These are phyloP conservation scores for Aaosphaeria pasadenensis DNA, from an alignment of 2,329 filamentous ascomycete genomes.

Conservation along the genomic window DNA sequence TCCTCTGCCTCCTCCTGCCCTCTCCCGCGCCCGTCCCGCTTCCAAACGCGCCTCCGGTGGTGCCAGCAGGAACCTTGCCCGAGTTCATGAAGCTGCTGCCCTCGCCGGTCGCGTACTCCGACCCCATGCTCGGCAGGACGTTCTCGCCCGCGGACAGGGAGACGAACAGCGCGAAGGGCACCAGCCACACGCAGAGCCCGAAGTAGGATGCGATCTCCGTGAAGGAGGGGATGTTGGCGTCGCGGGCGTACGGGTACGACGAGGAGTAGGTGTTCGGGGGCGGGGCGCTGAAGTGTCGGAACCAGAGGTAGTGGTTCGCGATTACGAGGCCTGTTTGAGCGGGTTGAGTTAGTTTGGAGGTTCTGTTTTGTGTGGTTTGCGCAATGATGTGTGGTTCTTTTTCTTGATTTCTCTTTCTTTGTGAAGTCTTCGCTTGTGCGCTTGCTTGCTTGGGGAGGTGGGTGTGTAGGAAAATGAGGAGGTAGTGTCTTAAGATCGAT, in stretches of 20 bases:
- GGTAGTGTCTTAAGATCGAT: not conserved
- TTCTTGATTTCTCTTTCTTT: no score
- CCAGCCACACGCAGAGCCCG: slow-evolving; percentile 92
- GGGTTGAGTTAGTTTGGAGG: not conserved
- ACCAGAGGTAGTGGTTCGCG: slow-evolving; percentile 93
- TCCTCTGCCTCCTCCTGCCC: slow-evolving; percentile 41
- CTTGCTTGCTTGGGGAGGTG: no score
- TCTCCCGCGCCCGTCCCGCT: slow-evolving; percentile 10
- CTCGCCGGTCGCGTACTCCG: slow-evolving; percentile 64
- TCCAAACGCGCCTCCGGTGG: slow-evolving; percentile 30
- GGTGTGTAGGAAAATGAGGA: no score
- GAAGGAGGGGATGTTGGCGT: slow-evolving; percentile 71
- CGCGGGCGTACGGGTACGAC: slow-evolving; percentile 58
- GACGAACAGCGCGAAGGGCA: slow-evolving; percentile 93
- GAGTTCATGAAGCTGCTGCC: slow-evolving; percentile 48
- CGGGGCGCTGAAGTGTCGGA: slow-evolving; percentile 77
- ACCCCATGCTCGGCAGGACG: slow-evolving; percentile 87
- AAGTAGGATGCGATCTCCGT: slow-evolving; percentile 96
- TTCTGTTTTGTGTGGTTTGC: no score
- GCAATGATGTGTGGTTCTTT: no score
- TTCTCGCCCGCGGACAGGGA: slow-evolving; percentile 93
- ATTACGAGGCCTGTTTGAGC: slow-evolving; percentile 68
- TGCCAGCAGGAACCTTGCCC: slow-evolving; percentile 34
- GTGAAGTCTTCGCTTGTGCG: no score
- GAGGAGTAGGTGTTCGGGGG: slow-evolving; percentile 44